Evolutionary conservation across 2,329 filamentous ascomycete species (phyloP).

Genomic region (Periconia sp.): DNA sequence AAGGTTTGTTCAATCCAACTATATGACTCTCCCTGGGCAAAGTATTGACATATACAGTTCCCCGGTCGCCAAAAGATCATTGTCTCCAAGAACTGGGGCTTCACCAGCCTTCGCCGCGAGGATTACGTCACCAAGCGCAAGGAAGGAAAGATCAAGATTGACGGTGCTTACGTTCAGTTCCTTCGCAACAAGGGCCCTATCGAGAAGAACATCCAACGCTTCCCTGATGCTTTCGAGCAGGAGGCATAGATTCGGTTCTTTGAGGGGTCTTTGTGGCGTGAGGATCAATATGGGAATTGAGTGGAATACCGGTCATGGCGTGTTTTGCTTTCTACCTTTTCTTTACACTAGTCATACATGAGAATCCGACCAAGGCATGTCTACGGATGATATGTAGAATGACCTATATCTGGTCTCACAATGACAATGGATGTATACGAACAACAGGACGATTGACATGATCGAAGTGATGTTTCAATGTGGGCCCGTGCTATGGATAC

Average conservation of each 20-base stretch:
- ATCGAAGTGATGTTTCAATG: neutral
- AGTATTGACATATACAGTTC: constrained; percentile 57
- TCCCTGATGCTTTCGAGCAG: constrained; percentile 82
- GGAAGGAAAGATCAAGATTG: constrained; percentile 89
- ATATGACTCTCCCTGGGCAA: neutral
- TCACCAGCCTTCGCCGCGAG: constrained; percentile 96
- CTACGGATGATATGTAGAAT: constrained; percentile 31
- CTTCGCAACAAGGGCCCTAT: constrained; percentile 89
- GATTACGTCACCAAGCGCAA: constrained; percentile 97
- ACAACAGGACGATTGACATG: neutral
- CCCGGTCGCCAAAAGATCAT: constrained; percentile 99
- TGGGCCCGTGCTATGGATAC: neutral
- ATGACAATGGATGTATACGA: constrained; percentile 34
- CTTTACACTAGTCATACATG: constrained; percentile 30
- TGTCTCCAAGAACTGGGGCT: constrained; percentile 99
- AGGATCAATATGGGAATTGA: constrained; percentile 32
- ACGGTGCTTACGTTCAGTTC: constrained; percentile 99
- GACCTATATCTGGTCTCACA: constrained; percentile 32
- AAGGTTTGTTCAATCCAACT: constrained; percentile 56
- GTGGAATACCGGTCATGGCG: constrained; percentile 42
- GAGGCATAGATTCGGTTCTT: constrained; percentile 33
- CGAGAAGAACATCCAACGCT: constrained; percentile 84
- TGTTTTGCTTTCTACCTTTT: constrained; percentile 39
- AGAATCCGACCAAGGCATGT: constrained; percentile 28
- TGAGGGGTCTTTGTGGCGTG: constrained; percentile 20